Evolutionary conservation across 176 grass and related monocot species (phyloP).

Genomic region (Tillandsia leiboldiana): DNA sequence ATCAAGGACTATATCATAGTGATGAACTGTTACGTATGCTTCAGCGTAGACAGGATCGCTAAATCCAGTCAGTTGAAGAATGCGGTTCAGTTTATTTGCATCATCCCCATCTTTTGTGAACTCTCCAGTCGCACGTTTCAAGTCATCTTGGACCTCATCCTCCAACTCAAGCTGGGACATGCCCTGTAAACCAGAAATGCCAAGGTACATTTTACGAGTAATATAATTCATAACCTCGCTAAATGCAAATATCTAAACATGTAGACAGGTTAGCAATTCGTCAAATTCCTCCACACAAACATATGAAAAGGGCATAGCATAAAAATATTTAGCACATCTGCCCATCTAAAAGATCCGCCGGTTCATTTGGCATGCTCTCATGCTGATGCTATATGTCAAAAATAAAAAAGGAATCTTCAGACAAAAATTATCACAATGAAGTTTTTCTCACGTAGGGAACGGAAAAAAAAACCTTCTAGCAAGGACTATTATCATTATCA

Average conservation of each 20-base stretch:
- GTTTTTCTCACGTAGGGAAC: neutral
- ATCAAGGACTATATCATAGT: conserved; percentile 69
- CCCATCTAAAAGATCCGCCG: too few relatives aligned
- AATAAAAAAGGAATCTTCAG: too few relatives aligned
- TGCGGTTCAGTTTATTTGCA: conserved; percentile 40
- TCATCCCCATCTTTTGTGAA: conserved; percentile 54
- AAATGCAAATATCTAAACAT: too few relatives aligned
- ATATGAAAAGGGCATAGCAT: too few relatives aligned
- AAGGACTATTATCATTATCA: neutral
- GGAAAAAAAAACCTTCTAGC: neutral
- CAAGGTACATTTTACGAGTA: neutral
- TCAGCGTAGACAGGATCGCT: conserved; percentile 63
- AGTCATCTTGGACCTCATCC: conserved; percentile 57
- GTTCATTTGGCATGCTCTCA: too few relatives aligned
- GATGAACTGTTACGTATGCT: conserved; percentile 55
- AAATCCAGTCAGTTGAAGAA: conserved; percentile 59
- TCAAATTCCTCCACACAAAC: too few relatives aligned
- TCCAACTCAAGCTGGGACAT: conserved; percentile 69
- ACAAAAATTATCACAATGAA: too few relatives aligned
- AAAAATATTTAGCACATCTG: too few relatives aligned
- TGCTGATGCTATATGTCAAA: too few relatives aligned
- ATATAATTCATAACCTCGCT: neutral
- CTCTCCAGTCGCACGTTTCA: conserved; percentile 54
- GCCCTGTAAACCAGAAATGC: conserved; percentile 35
- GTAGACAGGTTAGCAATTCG: too few relatives aligned